Evolutionary conservation across 2,329 filamentous ascomycete genomes (phyloP).

Genomic region (Monascus ruber): DNA sequence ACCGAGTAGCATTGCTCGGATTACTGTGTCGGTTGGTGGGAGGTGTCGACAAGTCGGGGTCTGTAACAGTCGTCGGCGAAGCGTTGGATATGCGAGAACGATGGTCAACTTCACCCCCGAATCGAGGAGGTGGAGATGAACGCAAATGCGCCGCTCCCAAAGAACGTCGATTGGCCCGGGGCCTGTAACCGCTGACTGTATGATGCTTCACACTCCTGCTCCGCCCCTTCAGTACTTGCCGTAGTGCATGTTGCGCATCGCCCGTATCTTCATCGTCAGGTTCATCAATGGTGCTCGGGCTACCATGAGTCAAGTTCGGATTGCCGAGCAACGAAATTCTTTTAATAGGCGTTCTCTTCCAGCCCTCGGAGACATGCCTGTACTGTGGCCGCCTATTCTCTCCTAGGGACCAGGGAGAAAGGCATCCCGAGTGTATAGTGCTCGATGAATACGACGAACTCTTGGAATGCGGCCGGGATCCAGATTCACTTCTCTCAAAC

Average conservation of each 20-base stretch:
- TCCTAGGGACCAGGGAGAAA: constrained; percentile 29
- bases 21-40: constrained; percentile 43
- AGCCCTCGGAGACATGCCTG: constrained; percentile 14
- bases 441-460: constrained; percentile 32
- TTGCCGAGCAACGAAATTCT: constrained; percentile 19
- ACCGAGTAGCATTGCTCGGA: constrained; percentile 44
- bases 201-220: constrained; percentile 16
- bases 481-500: constrained; percentile 23
- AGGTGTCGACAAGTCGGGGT: constrained; percentile 41
- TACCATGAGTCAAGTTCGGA: constrained; percentile 22
- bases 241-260: constrained; percentile 37
- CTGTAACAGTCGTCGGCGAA: constrained; percentile 41
- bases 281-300: constrained; percentile 16
- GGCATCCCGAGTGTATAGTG: constrained; percentile 30
- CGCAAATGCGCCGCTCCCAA: constrained; percentile 26
- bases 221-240: constrained; percentile 32
- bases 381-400: constrained; percentile 13
- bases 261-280: constrained; percentile 21
- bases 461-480: constrained; percentile 31
- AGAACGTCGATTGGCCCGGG: constrained; percentile 18
- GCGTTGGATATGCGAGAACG: constrained; percentile 22
- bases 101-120: constrained; percentile 25
- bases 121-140: constrained; percentile 35
- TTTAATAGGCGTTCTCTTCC: constrained; percentile 24
- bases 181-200: constrained; percentile 15